phyloP scores from a whole-genome alignment of 1,284 basidiomycete genomes.

The Heliocybe sulcata region DNA sequence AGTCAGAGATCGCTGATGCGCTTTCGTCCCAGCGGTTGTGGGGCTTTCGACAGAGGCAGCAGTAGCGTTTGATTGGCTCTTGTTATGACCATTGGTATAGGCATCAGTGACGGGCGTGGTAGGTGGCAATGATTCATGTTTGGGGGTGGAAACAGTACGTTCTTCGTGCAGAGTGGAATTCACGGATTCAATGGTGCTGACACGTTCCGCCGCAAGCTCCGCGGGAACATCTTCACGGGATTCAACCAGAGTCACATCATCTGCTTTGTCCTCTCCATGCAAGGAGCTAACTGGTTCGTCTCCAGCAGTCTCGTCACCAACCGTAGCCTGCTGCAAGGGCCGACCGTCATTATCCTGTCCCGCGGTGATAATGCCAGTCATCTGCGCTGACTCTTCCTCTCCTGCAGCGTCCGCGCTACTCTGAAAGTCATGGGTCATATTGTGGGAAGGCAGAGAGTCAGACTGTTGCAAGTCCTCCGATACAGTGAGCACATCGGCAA shows the following conservation, averaged over 20 bases:
- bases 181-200: not conserved
- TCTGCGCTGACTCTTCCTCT: not conserved
- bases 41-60: conserved; percentile 9
- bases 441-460: not conserved
- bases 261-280: not conserved
- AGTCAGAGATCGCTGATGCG: conserved; percentile 58
- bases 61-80: not conserved
- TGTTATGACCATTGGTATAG: not conserved
- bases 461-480: not conserved
- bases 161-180: not conserved
- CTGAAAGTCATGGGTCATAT: not conserved
- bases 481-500: conserved; percentile 8
- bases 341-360: not conserved
- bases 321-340: not conserved
- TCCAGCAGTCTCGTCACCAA: not conserved
- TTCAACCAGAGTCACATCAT: not conserved
- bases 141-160: not conserved
- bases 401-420: not conserved
- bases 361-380: not conserved
- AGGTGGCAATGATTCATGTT: not conserved
- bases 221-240: not conserved
- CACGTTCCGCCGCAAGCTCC: not conserved
- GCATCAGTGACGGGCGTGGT: not conserved
- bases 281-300: not conserved
- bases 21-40: conserved; percentile 15